Conservation (phyloP, 1,284 basidiomycete genomes). For the Tilletia setariae region DNA sequence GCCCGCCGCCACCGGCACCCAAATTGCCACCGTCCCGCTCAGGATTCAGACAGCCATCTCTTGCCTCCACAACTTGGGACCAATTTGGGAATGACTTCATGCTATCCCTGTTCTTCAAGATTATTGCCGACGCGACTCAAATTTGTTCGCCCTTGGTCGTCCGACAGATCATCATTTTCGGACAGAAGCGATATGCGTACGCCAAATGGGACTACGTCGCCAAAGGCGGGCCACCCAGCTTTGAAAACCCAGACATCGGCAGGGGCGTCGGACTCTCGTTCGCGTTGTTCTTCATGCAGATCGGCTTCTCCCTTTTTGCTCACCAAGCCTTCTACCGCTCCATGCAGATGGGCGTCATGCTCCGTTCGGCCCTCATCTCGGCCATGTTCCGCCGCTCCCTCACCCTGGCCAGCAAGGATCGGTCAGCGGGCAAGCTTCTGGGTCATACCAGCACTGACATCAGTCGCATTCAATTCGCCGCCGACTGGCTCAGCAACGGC, state of each 20-base stretch:
- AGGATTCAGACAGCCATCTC: conserved; percentile 60
- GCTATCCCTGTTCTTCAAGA: conserved; percentile 69
- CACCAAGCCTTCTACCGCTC: conserved; percentile 75
- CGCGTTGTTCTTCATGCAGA: conserved; percentile 67
- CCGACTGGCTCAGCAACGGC: conserved; percentile 72
- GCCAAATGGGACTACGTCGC: conserved; percentile 16
- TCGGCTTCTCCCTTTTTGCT: conserved; percentile 67
- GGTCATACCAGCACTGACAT: conserved; percentile 93
- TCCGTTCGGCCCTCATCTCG: conserved; percentile 81
- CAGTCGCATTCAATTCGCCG: conserved; percentile 82
- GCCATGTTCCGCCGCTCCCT: conserved; percentile 80
- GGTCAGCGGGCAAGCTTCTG: conserved; percentile 78
- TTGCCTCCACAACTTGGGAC: conserved; percentile 74
- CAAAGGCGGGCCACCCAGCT: background rate
- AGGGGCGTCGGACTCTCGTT: conserved; percentile 47
- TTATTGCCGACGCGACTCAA: conserved; percentile 45
- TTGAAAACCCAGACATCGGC: conserved; percentile 30
- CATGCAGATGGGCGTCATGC: conserved; percentile 62
- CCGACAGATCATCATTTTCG: conserved; percentile 42
- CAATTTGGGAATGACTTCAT: conserved; percentile 79
- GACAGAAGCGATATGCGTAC: conserved; percentile 31
- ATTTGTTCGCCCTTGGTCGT: conserved; percentile 48
- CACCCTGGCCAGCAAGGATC: conserved; percentile 72
- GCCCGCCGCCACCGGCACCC: background rate
- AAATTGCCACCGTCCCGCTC: conserved; percentile 24